Evolutionary conservation across 129 eudicot genomes (phyloP), one percentile per base, ranked within the genome.

Genomic region (Cynara cardunculus): DNA sequence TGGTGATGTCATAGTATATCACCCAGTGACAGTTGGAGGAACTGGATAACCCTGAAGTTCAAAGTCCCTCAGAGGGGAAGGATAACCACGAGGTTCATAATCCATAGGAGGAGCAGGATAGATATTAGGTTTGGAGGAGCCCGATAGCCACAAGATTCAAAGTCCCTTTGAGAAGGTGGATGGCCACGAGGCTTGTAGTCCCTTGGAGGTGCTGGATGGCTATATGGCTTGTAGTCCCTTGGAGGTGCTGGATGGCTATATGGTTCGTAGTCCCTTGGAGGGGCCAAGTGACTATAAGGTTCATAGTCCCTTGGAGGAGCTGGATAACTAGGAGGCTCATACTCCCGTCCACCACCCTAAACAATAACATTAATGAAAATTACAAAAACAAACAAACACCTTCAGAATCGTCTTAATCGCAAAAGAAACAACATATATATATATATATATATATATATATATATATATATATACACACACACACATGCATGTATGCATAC

Each of bases 11-110:
- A n/a, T n/a, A n/a, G 30, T 75, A 22, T 53, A 26, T 31, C 85
- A 88, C 91, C 91, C 76, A n/a, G 75, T 41, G 69, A 88, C 75
- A 75, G 37, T 82, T 62, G 90, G 80, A 76, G 81, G 85, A 80
- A 75, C 83, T 27, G 82, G 84, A 80, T 86, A 88, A 56, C 87
- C 78, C 11, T 83, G 75, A 69, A 84, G 68, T 25, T 62, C 68
- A 62, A 18, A 62, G 68, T 65, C 70, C 70, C 70, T 65, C 9
- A 0, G 31, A 65, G 31, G 70, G 2, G 70, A 65, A 65, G 31
- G 31, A 24, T 65, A 65, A 65, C 18, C 70, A 65, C 70, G 70
- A 65, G 30, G 8, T 65, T 62, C 68, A 62, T 62, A 62, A 7
- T 65, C 70, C 70, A 25, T 65, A 5, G 14, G 70, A 65, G 70